Evolutionary conservation across 805 yeast genomes (phyloP).

Genomic region (Starmera amethionina): DNA sequence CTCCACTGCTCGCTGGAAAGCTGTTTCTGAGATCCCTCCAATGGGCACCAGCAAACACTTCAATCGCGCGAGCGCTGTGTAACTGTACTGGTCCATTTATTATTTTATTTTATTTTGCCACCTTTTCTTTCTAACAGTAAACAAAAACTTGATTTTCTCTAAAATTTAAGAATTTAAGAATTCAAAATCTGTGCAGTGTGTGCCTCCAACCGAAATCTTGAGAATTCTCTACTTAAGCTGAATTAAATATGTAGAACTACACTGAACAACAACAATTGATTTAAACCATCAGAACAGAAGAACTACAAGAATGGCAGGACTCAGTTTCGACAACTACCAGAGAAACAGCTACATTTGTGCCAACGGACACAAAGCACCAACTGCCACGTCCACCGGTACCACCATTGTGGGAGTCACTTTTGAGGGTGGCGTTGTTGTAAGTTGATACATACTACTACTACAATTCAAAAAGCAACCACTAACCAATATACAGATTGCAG

Average conservation of each 20-base stretch:
- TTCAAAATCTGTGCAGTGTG: too few species aligned
- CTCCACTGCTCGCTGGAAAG: conserved; percentile 29
- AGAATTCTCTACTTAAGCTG: conserved; percentile 6
- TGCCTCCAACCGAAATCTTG: too few species aligned
- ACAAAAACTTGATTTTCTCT: too few species aligned
- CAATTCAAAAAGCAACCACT: too few species aligned
- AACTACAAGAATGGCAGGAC: conserved; percentile 67
- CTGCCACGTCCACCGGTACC: conserved; percentile 97
- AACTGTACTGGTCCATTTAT: conserved; percentile 33
- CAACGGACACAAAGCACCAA: conserved; percentile 69
- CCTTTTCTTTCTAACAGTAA: neutral
- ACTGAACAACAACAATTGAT: neutral
- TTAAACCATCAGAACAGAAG: neutral
- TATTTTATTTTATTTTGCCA: neutral
- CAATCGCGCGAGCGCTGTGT: conserved; percentile 57
- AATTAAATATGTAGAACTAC: neutral
- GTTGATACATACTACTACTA: conserved; percentile 2
- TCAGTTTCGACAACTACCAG: conserved; percentile 87
- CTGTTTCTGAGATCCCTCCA: conserved; percentile 32
- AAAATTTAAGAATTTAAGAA: too few species aligned
- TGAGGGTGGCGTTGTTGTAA: conserved; percentile 76
- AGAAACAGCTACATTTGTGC: conserved; percentile 71
- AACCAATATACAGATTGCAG: conserved; percentile 53
- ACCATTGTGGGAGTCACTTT: conserved; percentile 95
- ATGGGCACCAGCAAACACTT: conserved; percentile 61